Percentiles rank a stretch among this genome's conserved stretches.
phyloP scores from a whole-genome alignment of 1,139 yeast species.

The Kurtzmaniella natalensis region DNA sequence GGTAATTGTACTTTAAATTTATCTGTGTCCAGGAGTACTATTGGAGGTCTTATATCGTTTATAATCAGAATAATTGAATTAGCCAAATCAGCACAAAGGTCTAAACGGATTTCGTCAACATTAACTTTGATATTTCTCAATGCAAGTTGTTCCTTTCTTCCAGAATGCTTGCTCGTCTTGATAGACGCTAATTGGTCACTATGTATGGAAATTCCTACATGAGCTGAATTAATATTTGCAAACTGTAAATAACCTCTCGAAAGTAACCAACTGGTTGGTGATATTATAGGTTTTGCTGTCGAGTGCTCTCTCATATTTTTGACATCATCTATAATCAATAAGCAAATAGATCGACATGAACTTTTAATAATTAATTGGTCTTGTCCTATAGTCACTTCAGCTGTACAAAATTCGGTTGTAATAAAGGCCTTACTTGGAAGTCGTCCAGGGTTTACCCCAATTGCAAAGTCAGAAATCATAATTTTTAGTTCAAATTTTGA shows the following conservation, averaged over 20 bases:
- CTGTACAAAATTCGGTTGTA: constrained; percentile 47
- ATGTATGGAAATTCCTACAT: constrained; percentile 36
- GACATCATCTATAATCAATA: constrained; percentile 58
- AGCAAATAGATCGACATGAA: constrained; percentile 40
- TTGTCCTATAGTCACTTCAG: constrained; percentile 39
- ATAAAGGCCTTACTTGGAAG: constrained; percentile 50
- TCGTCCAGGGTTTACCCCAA: constrained; percentile 59
- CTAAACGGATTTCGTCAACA: constrained; percentile 47
- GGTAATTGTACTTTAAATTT: constrained; percentile 42
- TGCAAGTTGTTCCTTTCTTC: constrained; percentile 22
- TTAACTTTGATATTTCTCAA: constrained; percentile 42
- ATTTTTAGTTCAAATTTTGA: constrained; percentile 36
- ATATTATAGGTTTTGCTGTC: constrained; percentile 10
- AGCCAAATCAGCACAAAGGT: constrained; percentile 81
- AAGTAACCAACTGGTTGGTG: constrained; percentile 23
- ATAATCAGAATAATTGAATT: constrained; percentile 64
- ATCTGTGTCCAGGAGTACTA: constrained; percentile 52
- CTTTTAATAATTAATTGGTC: constrained; percentile 34
- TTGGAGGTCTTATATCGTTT: constrained; percentile 69
- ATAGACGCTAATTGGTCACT: neutral
- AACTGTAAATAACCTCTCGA: constrained; percentile 43
- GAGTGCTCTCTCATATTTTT: constrained; percentile 22
- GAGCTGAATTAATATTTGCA: constrained; percentile 40
- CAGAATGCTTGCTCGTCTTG: constrained; percentile 8
- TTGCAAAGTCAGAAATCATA: constrained; percentile 45